Base-by-base conservation (phyloP, 805 yeast species). In the Blastobotrys americana region DNA sequence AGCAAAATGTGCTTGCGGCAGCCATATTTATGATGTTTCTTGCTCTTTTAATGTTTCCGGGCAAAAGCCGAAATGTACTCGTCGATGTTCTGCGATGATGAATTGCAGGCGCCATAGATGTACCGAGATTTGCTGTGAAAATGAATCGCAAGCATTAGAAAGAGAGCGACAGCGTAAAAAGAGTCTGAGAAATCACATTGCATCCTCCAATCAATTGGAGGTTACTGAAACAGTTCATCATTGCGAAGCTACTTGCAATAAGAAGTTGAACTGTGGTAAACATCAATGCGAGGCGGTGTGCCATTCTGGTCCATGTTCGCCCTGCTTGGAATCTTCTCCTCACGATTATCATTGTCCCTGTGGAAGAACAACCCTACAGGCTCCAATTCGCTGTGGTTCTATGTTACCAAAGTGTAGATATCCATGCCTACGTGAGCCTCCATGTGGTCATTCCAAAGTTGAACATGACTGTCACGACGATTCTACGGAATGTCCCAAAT, bases 311-410 rank as follows among this genome's bases (percentile, higher is more conserved):
- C 74, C 82, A 2, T 86, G 95, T 63, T 75, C 78, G 3, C 83
- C 88, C 9, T 86, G 96, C 59, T 60, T 84, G 40, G 94, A 85
- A 56, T 80, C 90, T 3, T 73, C 83, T n/a, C 76, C 80, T 34
- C 86, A 84, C 16, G 95, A 86, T 58, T 66, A 84, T 53, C 74
- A 78, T 2, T 86, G 96, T 57, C 73, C 81, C 40, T 86, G 96
- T 67, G 95, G 95, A 2, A 70, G 73, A 50, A 86, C 95, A 0
- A 73, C 83, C 2, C 70, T 86, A 4, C 73, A 71, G 17, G 95
- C 95, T 0, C 96, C 96, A 0, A 86, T 85, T 6, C 67, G 95
- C 51, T 86, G 96, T 66, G 95, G 95, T 10, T 76, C 85, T 0
- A 69, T 63, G 37, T 58, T 84, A 27, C 82, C 82, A 3, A 71